Evolutionary conservation across 345 rosid species (phyloP).

Genomic region (Noccaea bulbosa): DNA sequence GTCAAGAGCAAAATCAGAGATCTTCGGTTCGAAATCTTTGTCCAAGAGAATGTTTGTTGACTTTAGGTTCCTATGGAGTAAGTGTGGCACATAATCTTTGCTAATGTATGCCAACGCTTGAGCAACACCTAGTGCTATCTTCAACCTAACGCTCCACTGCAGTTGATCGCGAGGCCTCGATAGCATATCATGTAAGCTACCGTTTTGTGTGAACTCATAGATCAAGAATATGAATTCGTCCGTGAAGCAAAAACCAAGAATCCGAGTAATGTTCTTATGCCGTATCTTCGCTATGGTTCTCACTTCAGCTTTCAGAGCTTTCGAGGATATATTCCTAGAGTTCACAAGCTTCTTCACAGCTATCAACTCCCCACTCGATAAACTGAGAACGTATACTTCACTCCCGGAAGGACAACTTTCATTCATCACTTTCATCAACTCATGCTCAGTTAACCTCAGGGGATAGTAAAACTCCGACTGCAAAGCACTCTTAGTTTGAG

Average conservation of each 20-base stretch:
- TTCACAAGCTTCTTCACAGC: slow-evolving; percentile 78
- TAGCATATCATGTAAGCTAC: slow-evolving; percentile 78
- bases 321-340: slow-evolving; percentile 62
- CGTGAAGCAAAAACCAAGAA: slow-evolving; percentile 84
- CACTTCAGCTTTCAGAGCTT: slow-evolving; percentile 73
- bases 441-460: slow-evolving; percentile 76
- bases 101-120: slow-evolving; percentile 83
- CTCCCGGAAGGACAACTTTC: slow-evolving; percentile 64
- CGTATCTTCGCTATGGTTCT: slow-evolving; percentile 85
- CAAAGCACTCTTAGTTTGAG: slow-evolving; percentile 59
- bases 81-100: slow-evolving; percentile 71
- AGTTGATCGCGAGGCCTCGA: slow-evolving; percentile 53
- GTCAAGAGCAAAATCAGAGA: slow-evolving; percentile 78
- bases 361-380: slow-evolving; percentile 80
- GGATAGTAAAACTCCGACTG: slow-evolving; percentile 82
- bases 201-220: slow-evolving; percentile 66
- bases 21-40: slow-evolving; percentile 72
- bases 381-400: slow-evolving; percentile 58
- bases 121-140: slow-evolving; percentile 82
- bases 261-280: slow-evolving; percentile 73
- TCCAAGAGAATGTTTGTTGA: slow-evolving; percentile 80
- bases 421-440: slow-evolving; percentile 64
- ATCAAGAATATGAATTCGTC: slow-evolving; percentile 76
- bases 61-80: slow-evolving; percentile 82
- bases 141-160: slow-evolving; percentile 76